Conservation (phyloP, 441 rosid genomes). For the Cnidoscolus chayamansa region DNA sequence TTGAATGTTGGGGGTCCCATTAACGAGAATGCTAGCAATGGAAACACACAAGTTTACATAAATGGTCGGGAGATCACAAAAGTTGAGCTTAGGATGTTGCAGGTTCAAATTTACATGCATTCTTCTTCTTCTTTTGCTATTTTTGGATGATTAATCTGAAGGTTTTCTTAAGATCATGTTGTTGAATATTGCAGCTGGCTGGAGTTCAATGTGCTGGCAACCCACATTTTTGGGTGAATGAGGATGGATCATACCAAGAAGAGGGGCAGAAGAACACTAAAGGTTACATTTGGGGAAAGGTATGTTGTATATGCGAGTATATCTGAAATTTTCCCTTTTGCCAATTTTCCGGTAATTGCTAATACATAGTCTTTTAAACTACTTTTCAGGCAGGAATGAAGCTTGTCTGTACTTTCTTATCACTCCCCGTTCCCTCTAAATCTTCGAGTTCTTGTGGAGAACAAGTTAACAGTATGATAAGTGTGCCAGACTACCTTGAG, state of each 20-base stretch:
- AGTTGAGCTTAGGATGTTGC: constrained; percentile 84
- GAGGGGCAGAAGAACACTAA: constrained; percentile 90
- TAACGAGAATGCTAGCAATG: constrained; percentile 65
- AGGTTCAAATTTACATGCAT: constrained; percentile 44
- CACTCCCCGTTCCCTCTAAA: constrained; percentile 78
- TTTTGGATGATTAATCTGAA: constrained; percentile 17
- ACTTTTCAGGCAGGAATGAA: constrained; percentile 70
- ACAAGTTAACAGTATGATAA: constrained; percentile 41
- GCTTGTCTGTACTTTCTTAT: constrained; percentile 68
- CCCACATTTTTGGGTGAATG: constrained; percentile 93
- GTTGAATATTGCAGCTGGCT: constrained; percentile 59
- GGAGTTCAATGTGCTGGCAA: constrained; percentile 97
- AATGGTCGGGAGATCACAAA: constrained; percentile 88
- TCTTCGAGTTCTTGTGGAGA: constrained; percentile 51
- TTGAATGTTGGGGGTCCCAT: constrained; percentile 69
- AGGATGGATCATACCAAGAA: constrained; percentile 87
- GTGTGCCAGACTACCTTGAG: constrained; percentile 63
- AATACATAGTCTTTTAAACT: constrained; percentile 14
- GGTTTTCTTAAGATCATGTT: constrained; percentile 22
- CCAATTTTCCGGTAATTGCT: neutral
- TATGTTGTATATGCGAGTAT: constrained; percentile 28
- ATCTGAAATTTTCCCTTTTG: constrained; percentile 1
- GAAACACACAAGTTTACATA: constrained; percentile 75
- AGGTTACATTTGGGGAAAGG: constrained; percentile 95
- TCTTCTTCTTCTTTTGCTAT: neutral